These are phyloP conservation scores for Pseudonitzschia delicatissima DNA, from an alignment of 108 stramenopile species.

Conservation along the genomic window DNA sequence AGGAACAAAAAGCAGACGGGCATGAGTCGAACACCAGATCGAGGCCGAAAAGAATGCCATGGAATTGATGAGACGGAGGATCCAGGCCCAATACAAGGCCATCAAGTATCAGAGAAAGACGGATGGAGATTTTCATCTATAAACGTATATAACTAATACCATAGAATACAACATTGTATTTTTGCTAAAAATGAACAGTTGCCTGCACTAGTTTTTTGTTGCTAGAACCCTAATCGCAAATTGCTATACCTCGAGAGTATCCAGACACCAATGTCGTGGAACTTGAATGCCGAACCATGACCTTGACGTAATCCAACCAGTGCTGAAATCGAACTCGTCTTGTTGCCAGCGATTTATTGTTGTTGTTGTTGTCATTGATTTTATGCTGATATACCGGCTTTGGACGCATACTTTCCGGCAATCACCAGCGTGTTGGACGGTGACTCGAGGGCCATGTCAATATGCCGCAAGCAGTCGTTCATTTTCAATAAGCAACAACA, in stretches of 20 bases:
- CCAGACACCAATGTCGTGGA: constrained; percentile 44
- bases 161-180: background rate
- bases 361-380: background rate
- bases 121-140: constrained; percentile 56
- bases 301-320: constrained; percentile 57
- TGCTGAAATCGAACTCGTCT: constrained; percentile 9
- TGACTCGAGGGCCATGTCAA: constrained; percentile 82
- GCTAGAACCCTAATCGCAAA: background rate
- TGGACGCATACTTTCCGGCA: constrained; percentile 71
- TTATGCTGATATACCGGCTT: constrained; percentile 51
- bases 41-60: constrained; percentile 47
- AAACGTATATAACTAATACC: constrained; percentile 10
- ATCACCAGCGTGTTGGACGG: constrained; percentile 77
- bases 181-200: background rate
- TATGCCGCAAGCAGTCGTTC: constrained; percentile 93
- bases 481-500: constrained; percentile 94
- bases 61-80: constrained; percentile 57
- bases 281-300: constrained; percentile 54
- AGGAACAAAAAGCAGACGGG: constrained; percentile 3
- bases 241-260: background rate
- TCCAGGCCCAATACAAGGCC: constrained; percentile 61
- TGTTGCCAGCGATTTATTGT: background rate
- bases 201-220: background rate
- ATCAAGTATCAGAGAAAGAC: constrained; percentile 39
- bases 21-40: constrained; percentile 35